A percentile compares a stretch with the other conserved stretches of the same genome.
These are phyloP conservation scores for Rubroboletus satanas DNA, from an alignment of 768 basidiomycete species.

Conservation along the genomic window DNA sequence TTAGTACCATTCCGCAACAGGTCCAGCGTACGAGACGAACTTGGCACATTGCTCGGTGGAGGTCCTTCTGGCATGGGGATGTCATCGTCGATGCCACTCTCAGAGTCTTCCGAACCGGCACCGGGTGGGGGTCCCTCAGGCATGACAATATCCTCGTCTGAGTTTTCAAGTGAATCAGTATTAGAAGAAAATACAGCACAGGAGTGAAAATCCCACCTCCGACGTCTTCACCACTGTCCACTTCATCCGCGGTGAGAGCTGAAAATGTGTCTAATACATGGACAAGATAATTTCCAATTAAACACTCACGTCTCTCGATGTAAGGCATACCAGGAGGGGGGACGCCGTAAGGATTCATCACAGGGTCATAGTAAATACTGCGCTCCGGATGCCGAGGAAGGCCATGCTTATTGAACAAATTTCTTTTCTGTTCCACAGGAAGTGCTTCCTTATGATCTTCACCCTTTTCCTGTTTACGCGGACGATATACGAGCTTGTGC, in stretches of 20 bases:
- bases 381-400: conserved; percentile 87
- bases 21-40: conserved; percentile 13
- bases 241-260: conserved; percentile 64
- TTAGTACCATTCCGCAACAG: background rate
- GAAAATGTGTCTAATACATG: conserved; percentile 1
- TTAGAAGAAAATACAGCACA: background rate
- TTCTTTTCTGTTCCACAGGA: conserved; percentile 48
- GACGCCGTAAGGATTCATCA: conserved; percentile 91
- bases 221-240: conserved; percentile 59
- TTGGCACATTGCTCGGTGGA: conserved; percentile 40
- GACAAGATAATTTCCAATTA: background rate
- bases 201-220: conserved; percentile 33
- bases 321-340: conserved; percentile 98
- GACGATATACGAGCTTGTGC: conserved; percentile 73
- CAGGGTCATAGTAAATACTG: conserved; percentile 87
- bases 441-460: conserved; percentile 41
- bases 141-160: conserved; percentile 62
- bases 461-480: conserved; percentile 42
- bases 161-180: conserved; percentile 8
- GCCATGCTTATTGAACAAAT: conserved; percentile 78
- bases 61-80: conserved; percentile 88
- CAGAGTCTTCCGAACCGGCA: conserved; percentile 34
- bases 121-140: conserved; percentile 60
- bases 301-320: conserved; percentile 71
- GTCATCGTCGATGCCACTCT: conserved; percentile 68